Evolutionary conservation across 352 stramenopile genomes (phyloP).

Genomic region (Phytophthora sansomeana): DNA sequence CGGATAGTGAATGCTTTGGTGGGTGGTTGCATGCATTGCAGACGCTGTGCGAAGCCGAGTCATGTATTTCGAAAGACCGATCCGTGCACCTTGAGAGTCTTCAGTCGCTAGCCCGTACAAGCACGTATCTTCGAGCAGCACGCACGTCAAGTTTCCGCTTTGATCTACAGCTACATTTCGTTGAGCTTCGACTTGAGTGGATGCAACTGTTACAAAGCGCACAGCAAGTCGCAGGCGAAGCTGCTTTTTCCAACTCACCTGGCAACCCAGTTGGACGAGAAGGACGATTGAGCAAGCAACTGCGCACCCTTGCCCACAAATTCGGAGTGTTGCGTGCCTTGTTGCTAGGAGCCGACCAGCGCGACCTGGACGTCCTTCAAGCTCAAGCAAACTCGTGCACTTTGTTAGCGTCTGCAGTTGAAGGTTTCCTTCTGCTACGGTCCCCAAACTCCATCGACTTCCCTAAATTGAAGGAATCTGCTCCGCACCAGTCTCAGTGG

Average conservation of each 20-base stretch:
- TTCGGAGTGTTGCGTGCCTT: slow-evolving; percentile 36
- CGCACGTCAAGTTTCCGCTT: slow-evolving; percentile 51
- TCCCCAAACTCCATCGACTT: slow-evolving; percentile 36
- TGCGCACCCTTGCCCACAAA: slow-evolving; percentile 34
- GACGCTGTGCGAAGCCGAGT: slow-evolving; percentile 45
- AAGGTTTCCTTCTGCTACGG: slow-evolving; percentile 43
- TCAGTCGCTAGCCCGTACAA: slow-evolving; percentile 31
- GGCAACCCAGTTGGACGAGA: slow-evolving; percentile 35
- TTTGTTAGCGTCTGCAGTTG: slow-evolving; percentile 44
- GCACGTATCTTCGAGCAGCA: slow-evolving; percentile 45
- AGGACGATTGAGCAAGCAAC: slow-evolving; percentile 26
- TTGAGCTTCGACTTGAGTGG: slow-evolving; percentile 49
- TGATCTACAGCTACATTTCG: slow-evolving; percentile 49
- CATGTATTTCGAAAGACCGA: slow-evolving; percentile 26
- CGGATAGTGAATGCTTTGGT: slow-evolving; percentile 56
- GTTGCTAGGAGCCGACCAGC: slow-evolving; percentile 38
- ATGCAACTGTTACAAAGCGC: slow-evolving; percentile 50
- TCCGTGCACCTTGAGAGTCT: slow-evolving; percentile 40
- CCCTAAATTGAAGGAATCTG: neutral
- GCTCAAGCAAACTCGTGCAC: slow-evolving; percentile 31
- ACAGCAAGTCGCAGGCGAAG: slow-evolving; percentile 57
- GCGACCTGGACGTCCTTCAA: slow-evolving; percentile 40
- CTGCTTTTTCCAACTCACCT: slow-evolving; percentile 42
- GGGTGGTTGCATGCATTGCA: slow-evolving; percentile 53
- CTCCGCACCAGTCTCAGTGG: slow-evolving; percentile 16